Base-by-base conservation (phyloP, 129 eudicot species). In the Saposhnikovia divaricata region DNA sequence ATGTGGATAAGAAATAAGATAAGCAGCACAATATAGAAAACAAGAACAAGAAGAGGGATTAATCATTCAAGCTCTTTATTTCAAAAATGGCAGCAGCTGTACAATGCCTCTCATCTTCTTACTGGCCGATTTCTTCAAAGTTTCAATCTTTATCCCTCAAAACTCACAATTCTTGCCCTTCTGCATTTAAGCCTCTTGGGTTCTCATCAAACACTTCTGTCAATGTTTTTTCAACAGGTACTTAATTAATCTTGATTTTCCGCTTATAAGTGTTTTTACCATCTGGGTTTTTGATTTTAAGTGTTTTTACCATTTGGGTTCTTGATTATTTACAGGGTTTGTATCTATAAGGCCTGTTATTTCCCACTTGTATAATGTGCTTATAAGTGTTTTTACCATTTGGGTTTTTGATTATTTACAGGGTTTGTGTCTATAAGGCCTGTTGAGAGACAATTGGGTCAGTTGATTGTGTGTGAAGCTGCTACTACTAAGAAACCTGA, bases 391-490 rank as follows among this genome's bases (percentile, higher is more conserved):
- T 77, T 9, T 80, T n/a, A 45, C 44, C 50, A 55, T 6, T 23
- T n/a, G 47, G 57, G 77, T 39, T 76, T 4, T n/a, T 2, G 44
- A 75, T 43, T n/a, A 6, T 78, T 80, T 80, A 39, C 81, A 91
- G 98, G 93, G 10, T 86, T 87, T 28, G 85, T 78, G 78, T 79
- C 90, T 27, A 27, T 87, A 50, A 81, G 83, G 78, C 90, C 88
- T 21, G 55, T 83, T 55, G 74, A 83, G 71, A 84, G 83, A 85
- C 82, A 79, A 57, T 27, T 0, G 14, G 77, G 89, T 27, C 83
- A 80, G n/a, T 87, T 88, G 4, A 83, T 90, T 78, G 98, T 95
- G 14, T 92, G 98, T 70, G 97, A 90, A 85, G 97, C 87, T 14
- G 92, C 83, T 65, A 57, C 87, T 0, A 69, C 81, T 25, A 86